Evolutionary conservation across 176 grass and related monocot genomes (phyloP), one percentile per base, ranked within the genome.

Genomic region (Cocos nucifera): DNA sequence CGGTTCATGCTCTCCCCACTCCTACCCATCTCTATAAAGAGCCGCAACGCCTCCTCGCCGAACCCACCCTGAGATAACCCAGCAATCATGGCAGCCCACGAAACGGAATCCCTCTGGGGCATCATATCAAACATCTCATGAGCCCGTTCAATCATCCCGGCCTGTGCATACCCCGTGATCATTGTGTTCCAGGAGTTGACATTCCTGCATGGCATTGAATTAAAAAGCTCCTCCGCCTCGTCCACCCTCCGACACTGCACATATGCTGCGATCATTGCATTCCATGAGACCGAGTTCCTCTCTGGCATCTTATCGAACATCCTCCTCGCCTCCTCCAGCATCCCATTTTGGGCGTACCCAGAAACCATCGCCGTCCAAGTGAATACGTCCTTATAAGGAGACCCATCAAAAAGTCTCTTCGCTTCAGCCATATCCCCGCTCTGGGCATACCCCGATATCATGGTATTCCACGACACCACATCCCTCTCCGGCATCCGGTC

Each of bases 81-180:
- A 70, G 93, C 79, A 68, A 92, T 67, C 77, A 98, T 92, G 57
- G 84, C 93, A 56, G 93, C 82, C 84, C 93, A 98, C 0, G 93
- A 98, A 23, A 98, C 84, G 9, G 67, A 62, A 74, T 92, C 82
- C 54, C 70, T 81, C n/a, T 83, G 69, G 16, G 79, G 76, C 82
- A 92, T 98, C 63, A 53, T 54, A 62, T 85, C 70, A 21, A 92
- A 98, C 61, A 89, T 71, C 27, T 61, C 10, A 15, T 70, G 71
- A n/a, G 84, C 88, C 70, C 77, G 75, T 2, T 80, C 69, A 18
- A 98, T 62, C 87, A 81, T 92, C 60, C 84, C 87, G 39, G 59
- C 66, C 62, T 98, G 85, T 74, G 84, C 82, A 50, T 88, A 89
- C 1, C 84, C 88, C 14, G 76, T 98, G 35, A 98, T 57, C 84